Evolutionary conservation across 306 rosid genomes (phyloP), one percentile per base, ranked within the genome.

Genomic region (Prinsepia uniflora): DNA sequence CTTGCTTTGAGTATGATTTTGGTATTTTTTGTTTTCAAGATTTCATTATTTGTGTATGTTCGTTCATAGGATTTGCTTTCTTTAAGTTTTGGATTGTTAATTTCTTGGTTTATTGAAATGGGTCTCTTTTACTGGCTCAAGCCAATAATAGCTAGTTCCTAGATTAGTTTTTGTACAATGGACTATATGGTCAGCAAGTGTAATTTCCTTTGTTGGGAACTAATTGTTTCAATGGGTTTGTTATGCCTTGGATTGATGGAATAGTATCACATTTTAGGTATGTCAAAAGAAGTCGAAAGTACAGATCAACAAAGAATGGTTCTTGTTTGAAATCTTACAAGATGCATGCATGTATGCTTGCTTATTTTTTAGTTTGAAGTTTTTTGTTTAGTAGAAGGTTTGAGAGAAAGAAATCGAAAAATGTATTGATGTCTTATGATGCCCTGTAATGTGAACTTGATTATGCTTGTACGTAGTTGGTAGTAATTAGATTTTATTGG

Each of bases 1-100:
- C 30, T 24, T 24, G 30, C 30, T 24, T 24, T 24, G 30, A 24
- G 30, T 24, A 0, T 24, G 30, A 2, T 0, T 24, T 24, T 24
- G 99, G 99, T 95, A 74, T 5, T 39, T 11, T 75, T 71, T 24
- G 10, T 14, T 24, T 43, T 66, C 63, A 56, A 62, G 15, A 47
- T 45, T 62, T n/a, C 2, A 4, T 19, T 40, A 19, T 70, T 55
- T 4, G 18, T 65, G 3, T 43, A 45, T 19, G 30, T 2, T 24
- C 30, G 30, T 24, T 24, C 30, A 24, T 24, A 24, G 30, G 30
- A 0, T 24, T 24, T 24, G 30, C 30, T 24, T 24, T 24, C 30
- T 24, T 24, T 24, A 2, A 24, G 30, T 24, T 24, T 24, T 24
- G 30, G 30, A 24, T 24, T 24, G 30, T 24, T 24, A 24, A 24